Base-by-base conservation (phyloP, 2,329 filamentous ascomycete genomes). In the Exophiala bonariae region DNA sequence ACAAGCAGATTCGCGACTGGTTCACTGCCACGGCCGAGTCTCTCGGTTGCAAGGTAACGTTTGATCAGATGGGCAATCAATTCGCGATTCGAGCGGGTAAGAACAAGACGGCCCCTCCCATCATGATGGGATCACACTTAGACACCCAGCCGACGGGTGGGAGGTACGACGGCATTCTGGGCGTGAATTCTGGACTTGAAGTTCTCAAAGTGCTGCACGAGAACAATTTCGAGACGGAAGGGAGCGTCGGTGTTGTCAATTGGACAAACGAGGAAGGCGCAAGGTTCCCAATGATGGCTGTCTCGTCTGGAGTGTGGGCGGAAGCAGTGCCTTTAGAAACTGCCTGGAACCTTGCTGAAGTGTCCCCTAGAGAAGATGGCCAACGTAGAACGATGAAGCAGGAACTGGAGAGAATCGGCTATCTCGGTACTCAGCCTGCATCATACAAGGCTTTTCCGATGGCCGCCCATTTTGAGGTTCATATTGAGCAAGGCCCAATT, bases 261-360 rank as follows among this genome's bases (percentile, higher is more conserved):
- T 89, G 85, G 85, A 90, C 85, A 2, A 88, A 88, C 61, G 88
- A 93, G 69, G 89, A 93, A 69, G 87, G 87, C 2, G 87, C 87
- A 1, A 79, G 87, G 0, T 92, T 92, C 54, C 86, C 87, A 1
- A 82, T 83, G 44, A 86, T 81, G 22, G 90, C 89, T 81, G 71
- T 86, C 19, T 74, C 83, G 0, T 89, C 86, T 0, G 87, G 85
- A 1, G 87, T 91, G 11, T 92, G 87, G 87, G 81, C 86, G 0
- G 85, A 76, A n/a, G 72, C 72, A 1, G 83, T 88, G 7, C 68
- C 83, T 0, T 67, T 87, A 3, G 75, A 83, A 11, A 73, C 69
- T 40, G 86, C 84, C 10, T 82, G 83, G 65, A 73, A 69, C 30
- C 71, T 87, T 4, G 74, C 73, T 33, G 84, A 87, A 64, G 80